Evolutionary conservation across 2,329 filamentous ascomycete species (phyloP), one percentile per base, ranked within the genome.

Genomic region (Calonectria henricotiae): DNA sequence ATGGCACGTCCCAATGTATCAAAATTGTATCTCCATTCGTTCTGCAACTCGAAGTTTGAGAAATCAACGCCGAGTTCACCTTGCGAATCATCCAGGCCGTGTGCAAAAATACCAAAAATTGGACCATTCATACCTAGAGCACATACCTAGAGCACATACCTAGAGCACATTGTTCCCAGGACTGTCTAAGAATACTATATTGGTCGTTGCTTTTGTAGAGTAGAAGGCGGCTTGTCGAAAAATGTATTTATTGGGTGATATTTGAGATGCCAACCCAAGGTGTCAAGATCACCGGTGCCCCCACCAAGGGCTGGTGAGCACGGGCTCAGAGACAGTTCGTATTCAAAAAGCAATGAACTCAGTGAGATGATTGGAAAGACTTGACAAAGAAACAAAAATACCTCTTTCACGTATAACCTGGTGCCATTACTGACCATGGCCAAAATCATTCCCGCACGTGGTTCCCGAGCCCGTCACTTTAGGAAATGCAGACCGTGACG

Each of bases 51-150:
- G 12, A 62, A 47, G 8, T 47, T 1, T 8, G 20, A 15, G 32
- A 58, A 58, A 4, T 39, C 11, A 4, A 23, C 51, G 6, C 30
- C 51, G 8, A 9, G 3, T 23, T 23, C 32, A 1, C 5, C 9
- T 13, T 9, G 4, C 9, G 12, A 13, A 58, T 4, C 7, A 51
- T 35, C 13, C 4, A 35, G 27, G 44, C 11, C 9, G 23, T 65
- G 47, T 13, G 68, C 63, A 62, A 67, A 72, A 20, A 67, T 20
- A 11, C 70, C 68, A 54, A 71, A 72, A 9, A 72, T 54, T 1
- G 70, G 68, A n/a, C 70, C 65, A 2, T 65, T 67, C 71, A 69
- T 71, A 30, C 69, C 63, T 2, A 65, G 58, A 12, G 62, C 51
- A 4, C 60, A 23, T 20, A 67, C 20, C 20, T 20, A 20, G 20